phyloP scores from a whole-genome alignment of 495 filamentous ascomycete species.

The Neurospora sp. region DNA sequence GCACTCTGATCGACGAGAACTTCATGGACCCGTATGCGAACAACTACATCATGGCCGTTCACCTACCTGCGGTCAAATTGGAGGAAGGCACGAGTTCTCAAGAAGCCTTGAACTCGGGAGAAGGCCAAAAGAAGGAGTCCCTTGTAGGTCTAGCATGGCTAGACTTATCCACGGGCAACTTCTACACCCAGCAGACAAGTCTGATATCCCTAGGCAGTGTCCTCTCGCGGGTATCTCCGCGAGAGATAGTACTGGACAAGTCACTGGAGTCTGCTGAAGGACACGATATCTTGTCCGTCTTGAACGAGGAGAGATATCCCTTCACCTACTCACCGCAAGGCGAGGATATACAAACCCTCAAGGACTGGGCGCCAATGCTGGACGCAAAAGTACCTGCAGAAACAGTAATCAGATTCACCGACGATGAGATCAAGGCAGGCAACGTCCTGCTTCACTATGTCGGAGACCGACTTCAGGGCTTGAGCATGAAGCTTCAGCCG shows the following conservation, averaged over 20 bases:
- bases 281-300: conserved; percentile 30
- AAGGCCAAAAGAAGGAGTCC: conserved; percentile 4
- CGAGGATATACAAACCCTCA: conserved; percentile 38
- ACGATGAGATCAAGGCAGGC: conserved; percentile 54
- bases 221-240: conserved; percentile 70
- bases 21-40: conserved; percentile 90
- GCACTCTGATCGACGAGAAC: conserved; percentile 93
- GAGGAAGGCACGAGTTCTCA: conserved; percentile 1
- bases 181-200: conserved; percentile 76
- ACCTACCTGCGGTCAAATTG: conserved; percentile 23
- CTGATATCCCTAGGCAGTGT: conserved; percentile 62
- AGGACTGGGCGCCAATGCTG: conserved; percentile 65
- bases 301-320: conserved; percentile 47
- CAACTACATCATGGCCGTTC: conserved; percentile 78
- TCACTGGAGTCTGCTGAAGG: conserved; percentile 39
- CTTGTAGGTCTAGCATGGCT: conserved; percentile 80
- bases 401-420: conserved; percentile 29
- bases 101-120: not conserved
- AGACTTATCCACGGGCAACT: conserved; percentile 88
- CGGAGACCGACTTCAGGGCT: conserved; percentile 60
- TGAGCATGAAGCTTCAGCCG: conserved; percentile 77
- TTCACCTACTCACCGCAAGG: conserved; percentile 43
- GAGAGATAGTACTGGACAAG: conserved; percentile 73
- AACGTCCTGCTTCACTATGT: conserved; percentile 74
- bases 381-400: conserved; percentile 50